Conservation (phyloP, 371 early-diverging fungal genomes). For the Lichtheimia corymbifera region DNA sequence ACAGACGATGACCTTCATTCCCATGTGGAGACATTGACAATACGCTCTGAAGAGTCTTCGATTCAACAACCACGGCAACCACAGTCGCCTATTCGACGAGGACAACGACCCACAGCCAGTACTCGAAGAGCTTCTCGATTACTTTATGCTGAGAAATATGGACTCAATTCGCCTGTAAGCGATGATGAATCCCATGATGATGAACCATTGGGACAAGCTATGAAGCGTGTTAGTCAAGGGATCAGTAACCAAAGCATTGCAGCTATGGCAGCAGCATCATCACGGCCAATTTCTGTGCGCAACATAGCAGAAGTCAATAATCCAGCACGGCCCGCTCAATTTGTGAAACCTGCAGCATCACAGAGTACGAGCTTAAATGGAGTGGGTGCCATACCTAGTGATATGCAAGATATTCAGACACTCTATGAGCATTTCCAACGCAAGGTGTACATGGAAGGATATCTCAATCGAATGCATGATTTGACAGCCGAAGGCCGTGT, state of each 20-base stretch:
- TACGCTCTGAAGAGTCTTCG: slow-evolving; percentile 15
- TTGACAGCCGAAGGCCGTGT: slow-evolving; percentile 53
- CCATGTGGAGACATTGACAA: slow-evolving; percentile 1
- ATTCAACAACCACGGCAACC: not conserved
- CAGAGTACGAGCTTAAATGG: not conserved
- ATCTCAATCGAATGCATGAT: slow-evolving; percentile 64
- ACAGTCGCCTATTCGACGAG: not conserved
- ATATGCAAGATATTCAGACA: slow-evolving; percentile 26
- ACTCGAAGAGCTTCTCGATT: slow-evolving; percentile 10
- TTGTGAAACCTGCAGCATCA: slow-evolving; percentile 22
- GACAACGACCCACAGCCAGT: slow-evolving; percentile 12
- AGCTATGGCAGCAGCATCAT: not conserved
- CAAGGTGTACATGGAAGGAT: slow-evolving; percentile 71
- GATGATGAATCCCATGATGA: slow-evolving; percentile 28
- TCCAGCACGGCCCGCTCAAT: slow-evolving; percentile 17
- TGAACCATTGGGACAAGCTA: not conserved
- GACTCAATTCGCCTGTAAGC: slow-evolving; percentile 15
- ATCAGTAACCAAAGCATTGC: slow-evolving; percentile 5
- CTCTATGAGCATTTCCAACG: slow-evolving; percentile 57
- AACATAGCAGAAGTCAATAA: slow-evolving; percentile 15
- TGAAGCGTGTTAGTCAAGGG: not conserved
- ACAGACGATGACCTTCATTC: slow-evolving; percentile 11
- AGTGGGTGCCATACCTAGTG: not conserved
- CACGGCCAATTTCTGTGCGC: slow-evolving; percentile 21
- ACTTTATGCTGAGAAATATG: slow-evolving; percentile 25